Base-by-base conservation (phyloP, 495 filamentous ascomycete genomes). In the Chaetomidium leptoderma region DNA sequence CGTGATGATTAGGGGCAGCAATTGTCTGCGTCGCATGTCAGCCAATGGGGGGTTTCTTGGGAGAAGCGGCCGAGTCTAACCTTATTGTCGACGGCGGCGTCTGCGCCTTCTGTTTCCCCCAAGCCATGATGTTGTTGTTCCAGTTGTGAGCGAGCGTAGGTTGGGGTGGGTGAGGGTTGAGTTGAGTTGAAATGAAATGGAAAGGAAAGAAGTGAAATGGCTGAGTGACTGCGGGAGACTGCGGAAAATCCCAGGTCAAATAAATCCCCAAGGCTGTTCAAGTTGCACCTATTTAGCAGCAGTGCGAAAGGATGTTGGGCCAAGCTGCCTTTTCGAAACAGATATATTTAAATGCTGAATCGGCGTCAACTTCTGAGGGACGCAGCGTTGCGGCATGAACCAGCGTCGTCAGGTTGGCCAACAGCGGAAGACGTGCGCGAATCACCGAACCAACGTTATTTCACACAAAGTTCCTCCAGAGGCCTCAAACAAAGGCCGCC, bases 1-100 rank as follows among this genome's bases (percentile, higher is more conserved):
- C 46, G 91, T 82, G 69, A 95, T 76, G 58, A 92, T 59, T 32
- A 96, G 81, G 39, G 91, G 90, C 55, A 92, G 47, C 46, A 92
- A 66, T 61, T 83, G 84, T 63, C 81, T 82, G 56, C 36, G 49
- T 40, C 13, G 53, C 14, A 45, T 30, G 53, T 65, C 21, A 62
- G 59, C 3, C 21, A 7, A 16, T 23, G 37, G 19, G 10, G 11
- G 24, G 14, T 40, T 19, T 42, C n/a, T 26, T 33, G 13, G 26
- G 24, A 11, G n/a, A 23, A 24, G 21, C 19, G 17, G 43, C n/a
- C n/a, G n/a, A 35, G 13, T 7, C 47, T 19, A 14, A 55, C 62
- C 23, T 49, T 9, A 48, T 24, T 14, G 42, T 35, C 37, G 58
- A 60, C 44, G 50, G 58, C 36, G 49, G 58, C 3, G 58, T 7